Conservation (phyloP, 202 grass and related monocot genomes). For the Dendrocalamus latiflorus region DNA sequence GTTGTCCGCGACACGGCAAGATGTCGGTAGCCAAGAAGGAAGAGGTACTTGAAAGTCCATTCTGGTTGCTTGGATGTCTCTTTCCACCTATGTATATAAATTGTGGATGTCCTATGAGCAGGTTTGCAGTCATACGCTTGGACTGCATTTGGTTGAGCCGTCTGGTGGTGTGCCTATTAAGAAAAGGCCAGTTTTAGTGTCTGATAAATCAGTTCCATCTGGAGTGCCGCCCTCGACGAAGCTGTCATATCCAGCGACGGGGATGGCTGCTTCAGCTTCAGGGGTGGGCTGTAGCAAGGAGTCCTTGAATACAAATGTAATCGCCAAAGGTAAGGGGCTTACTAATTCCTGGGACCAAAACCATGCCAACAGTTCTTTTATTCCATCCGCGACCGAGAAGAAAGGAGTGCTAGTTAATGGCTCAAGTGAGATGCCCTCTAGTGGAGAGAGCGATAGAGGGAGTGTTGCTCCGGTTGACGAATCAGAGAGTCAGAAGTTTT, state of each 20-base stretch:
- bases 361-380: neutral
- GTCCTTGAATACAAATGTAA: conserved; percentile 3
- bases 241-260: neutral
- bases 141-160: conserved; percentile 27
- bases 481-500: conserved; percentile 26
- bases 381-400: neutral
- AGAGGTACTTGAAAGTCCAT: conserved; percentile 42
- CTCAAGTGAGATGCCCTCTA: conserved; percentile 13
- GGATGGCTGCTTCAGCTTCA: conserved; percentile 1
- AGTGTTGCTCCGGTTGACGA: neutral
- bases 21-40: conserved; percentile 50
- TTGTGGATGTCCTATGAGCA: conserved; percentile 28
- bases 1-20: conserved; percentile 1
- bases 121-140: conserved; percentile 28
- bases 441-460: neutral
- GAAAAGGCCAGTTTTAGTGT: conserved; percentile 60
- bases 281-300: neutral
- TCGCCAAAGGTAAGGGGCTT: conserved; percentile 16
- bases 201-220: conserved; percentile 18
- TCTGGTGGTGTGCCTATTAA: conserved; percentile 67
- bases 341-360: conserved; percentile 15
- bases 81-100: neutral
- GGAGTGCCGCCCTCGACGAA: conserved; percentile 7
- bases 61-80: conserved; percentile 9
- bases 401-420: conserved; percentile 7